Percentiles rank a stretch among this genome's conserved stretches.
These are phyloP conservation scores for Boletus sp. DNA, from an alignment of 768 basidiomycete genomes.

Conservation along the genomic window DNA sequence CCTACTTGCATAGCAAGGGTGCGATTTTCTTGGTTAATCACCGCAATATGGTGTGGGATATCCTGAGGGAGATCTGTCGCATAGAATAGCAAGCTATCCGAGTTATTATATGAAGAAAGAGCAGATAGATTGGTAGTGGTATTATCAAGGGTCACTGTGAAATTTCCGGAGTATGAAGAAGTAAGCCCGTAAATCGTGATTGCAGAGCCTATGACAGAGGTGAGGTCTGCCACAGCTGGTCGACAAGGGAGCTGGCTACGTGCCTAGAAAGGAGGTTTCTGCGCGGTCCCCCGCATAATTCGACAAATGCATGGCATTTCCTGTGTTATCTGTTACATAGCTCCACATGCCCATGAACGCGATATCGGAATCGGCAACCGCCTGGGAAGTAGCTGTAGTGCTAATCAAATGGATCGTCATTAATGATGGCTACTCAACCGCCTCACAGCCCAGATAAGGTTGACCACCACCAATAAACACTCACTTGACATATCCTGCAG, in stretches of 20 bases:
- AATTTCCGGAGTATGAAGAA: slow-evolving; percentile 55
- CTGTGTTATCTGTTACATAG: slow-evolving; percentile 31
- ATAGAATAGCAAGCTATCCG: slow-evolving; percentile 58
- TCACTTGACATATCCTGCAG: slow-evolving; percentile 34
- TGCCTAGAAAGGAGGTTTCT: slow-evolving; percentile 45
- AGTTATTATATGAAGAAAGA: slow-evolving; percentile 49
- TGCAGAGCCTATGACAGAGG: slow-evolving; percentile 48
- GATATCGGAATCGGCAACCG: slow-evolving; percentile 44
- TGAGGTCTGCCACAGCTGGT: neutral
- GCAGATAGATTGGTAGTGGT: slow-evolving; percentile 46
- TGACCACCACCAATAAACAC: slow-evolving; percentile 16
- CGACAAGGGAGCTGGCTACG: slow-evolving; percentile 18
- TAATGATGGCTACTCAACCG: slow-evolving; percentile 12
- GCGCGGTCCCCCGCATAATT: slow-evolving; percentile 45
- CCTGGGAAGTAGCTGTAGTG: slow-evolving; percentile 33
- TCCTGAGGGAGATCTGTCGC: slow-evolving; percentile 56
- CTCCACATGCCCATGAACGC: slow-evolving; percentile 58
- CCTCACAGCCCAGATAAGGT: neutral
- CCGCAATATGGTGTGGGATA: slow-evolving; percentile 44
- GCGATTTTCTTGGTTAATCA: slow-evolving; percentile 55
- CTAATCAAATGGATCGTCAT: slow-evolving; percentile 28
- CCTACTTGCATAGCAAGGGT: slow-evolving; percentile 47
- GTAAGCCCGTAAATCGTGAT: slow-evolving; percentile 59
- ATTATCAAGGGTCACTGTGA: slow-evolving; percentile 55
- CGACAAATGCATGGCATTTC: slow-evolving; percentile 31